Conservation (phyloP, 129 eudicot species). For the Centrapalus pauciflorus region DNA sequence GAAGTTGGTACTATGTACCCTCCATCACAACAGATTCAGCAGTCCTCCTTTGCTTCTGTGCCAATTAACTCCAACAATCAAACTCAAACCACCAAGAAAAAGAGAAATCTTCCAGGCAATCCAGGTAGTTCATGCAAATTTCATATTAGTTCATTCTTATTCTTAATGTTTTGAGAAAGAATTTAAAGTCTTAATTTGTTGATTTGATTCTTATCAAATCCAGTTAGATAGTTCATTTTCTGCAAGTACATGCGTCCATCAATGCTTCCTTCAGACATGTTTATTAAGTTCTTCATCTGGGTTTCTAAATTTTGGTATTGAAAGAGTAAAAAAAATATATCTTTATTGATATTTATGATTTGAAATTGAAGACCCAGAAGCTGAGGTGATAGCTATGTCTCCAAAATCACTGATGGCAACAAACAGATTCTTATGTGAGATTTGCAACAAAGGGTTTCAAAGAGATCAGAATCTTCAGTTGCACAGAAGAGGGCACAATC, state of each 20-base stretch:
- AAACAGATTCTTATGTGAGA: constrained; percentile 58
- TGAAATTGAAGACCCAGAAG: constrained; percentile 50
- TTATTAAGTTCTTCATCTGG: background rate
- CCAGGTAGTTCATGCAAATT: constrained; percentile 33
- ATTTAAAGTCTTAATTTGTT: too few relatives aligned
- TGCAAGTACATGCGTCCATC: background rate
- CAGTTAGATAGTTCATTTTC: background rate
- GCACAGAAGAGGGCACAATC: constrained; percentile 65
- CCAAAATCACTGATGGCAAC: constrained; percentile 67
- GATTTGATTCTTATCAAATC: background rate
- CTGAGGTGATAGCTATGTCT: constrained; percentile 66
- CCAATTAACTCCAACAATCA: constrained; percentile 19
- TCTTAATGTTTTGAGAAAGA: background rate
- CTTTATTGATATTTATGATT: background rate
- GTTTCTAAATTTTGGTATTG: background rate
- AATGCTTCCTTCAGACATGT: background rate
- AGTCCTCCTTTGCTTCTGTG: constrained; percentile 30
- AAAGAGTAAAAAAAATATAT: constrained; percentile 1
- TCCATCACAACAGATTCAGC: constrained; percentile 30
- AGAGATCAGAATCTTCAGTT: constrained; percentile 64
- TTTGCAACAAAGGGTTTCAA: constrained; percentile 68
- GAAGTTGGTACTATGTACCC: constrained; percentile 47
- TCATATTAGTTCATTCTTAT: background rate
- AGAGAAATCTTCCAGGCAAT: constrained; percentile 70
- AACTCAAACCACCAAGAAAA: constrained; percentile 48